These are phyloP conservation scores for Lycium barbarum DNA, from an alignment of 257 asterid species.

Conservation along the genomic window DNA sequence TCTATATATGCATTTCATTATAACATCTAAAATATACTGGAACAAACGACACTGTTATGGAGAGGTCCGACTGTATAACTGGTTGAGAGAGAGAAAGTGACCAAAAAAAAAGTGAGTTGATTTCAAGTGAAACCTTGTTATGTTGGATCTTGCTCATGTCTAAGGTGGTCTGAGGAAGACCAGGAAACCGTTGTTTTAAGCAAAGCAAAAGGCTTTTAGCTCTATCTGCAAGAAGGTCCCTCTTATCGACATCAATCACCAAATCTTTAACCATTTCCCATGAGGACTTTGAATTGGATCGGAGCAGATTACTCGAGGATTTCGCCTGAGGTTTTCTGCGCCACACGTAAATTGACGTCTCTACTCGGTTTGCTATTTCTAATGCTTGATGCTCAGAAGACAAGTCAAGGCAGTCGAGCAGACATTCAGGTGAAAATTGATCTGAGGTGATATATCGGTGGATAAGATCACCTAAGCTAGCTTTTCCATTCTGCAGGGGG, in stretches of 20 bases:
- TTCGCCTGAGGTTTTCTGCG: slow-evolving; percentile 53
- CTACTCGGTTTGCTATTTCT: slow-evolving; percentile 75
- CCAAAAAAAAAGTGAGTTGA: neutral
- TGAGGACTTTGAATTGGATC: slow-evolving; percentile 61
- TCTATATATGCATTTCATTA: too few relatives aligned
- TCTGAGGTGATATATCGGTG: slow-evolving; percentile 64
- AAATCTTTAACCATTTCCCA: slow-evolving; percentile 85
- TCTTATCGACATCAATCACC: slow-evolving; percentile 63
- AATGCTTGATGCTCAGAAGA: slow-evolving; percentile 76
- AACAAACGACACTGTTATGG: too few relatives aligned
- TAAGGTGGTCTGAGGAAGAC: slow-evolving; percentile 82
- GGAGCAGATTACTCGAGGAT: slow-evolving; percentile 15
- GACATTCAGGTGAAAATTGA: slow-evolving; percentile 70
- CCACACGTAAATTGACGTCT: slow-evolving; percentile 68
- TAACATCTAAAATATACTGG: too few relatives aligned
- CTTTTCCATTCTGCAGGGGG: slow-evolving; percentile 62
- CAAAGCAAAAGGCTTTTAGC: slow-evolving; percentile 75
- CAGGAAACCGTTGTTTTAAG: slow-evolving; percentile 74
- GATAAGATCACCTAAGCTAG: slow-evolving; percentile 72
- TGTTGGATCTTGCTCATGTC: slow-evolving; percentile 82
- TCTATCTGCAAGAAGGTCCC: slow-evolving; percentile 63
- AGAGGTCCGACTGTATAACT: neutral
- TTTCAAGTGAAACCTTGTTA: slow-evolving; percentile 62
- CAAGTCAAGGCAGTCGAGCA: slow-evolving; percentile 78
- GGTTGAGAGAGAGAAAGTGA: neutral